phyloP scores from a whole-genome alignment of 2,329 filamentous ascomycete genomes.

The Colletotrichum tropicale region DNA sequence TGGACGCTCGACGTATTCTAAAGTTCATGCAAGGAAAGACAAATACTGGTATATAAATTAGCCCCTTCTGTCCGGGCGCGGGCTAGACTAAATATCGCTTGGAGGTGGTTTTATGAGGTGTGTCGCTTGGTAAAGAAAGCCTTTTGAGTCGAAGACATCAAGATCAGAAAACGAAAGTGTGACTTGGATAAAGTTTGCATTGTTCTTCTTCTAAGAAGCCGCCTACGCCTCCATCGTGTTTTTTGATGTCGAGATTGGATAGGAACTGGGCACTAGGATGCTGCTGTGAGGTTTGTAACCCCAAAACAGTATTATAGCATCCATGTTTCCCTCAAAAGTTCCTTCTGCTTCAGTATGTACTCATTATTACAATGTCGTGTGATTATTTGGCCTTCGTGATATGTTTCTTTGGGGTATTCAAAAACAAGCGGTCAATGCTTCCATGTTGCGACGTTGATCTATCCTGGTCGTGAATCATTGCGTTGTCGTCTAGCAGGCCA shows the following conservation, averaged over 20 bases:
- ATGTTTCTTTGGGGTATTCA: neutral
- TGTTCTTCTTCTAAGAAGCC: neutral
- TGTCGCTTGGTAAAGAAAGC: neutral
- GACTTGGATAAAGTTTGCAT: accelerated
- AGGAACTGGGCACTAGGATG: neutral
- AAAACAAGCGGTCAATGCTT: neutral
- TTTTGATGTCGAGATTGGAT: neutral
- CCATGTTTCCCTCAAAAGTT: neutral
- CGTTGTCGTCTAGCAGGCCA: neutral
- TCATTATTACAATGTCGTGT: neutral
- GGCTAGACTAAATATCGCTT: neutral
- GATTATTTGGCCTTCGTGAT: neutral
- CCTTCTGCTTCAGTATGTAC: neutral
- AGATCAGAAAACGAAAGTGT: neutral
- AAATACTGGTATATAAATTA: neutral
- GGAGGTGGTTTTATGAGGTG: neutral
- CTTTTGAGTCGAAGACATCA: neutral
- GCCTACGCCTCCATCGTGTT: neutral
- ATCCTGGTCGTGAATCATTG: neutral
- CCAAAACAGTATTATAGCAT: neutral
- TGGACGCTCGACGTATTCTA: neutral
- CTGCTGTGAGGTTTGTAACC: neutral
- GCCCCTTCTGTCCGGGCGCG: neutral
- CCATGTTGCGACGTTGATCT: neutral
- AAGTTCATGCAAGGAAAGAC: neutral